phyloP scores from a whole-genome alignment of 768 basidiomycete genomes.

The Xerocomellus dryophilus region DNA sequence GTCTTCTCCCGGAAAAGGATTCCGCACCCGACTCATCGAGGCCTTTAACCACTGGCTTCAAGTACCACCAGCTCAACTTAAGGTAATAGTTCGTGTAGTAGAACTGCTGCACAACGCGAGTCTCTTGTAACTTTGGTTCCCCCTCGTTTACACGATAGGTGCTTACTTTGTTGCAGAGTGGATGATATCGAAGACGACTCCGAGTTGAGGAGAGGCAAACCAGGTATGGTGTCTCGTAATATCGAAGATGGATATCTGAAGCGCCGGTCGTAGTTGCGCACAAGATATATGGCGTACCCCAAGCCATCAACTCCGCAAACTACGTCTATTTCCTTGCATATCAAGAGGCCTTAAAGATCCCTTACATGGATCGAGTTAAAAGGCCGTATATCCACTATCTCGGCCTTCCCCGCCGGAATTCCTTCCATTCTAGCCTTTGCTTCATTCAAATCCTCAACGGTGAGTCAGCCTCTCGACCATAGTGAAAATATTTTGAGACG shows the following conservation, averaged over 20 bases:
- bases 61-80: conserved; percentile 70
- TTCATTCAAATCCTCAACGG: conserved; percentile 76
- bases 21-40: conserved; percentile 79
- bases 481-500: not conserved
- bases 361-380: conserved; percentile 4
- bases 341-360: conserved; percentile 63
- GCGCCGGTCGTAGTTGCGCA: conserved; percentile 62
- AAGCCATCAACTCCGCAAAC: conserved; percentile 96
- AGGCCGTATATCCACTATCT: conserved; percentile 39
- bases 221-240: conserved; percentile 46
- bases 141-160: not conserved
- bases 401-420: conserved; percentile 3
- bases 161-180: conserved; percentile 48
- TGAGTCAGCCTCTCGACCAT: conserved; percentile 26
- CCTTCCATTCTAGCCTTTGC: conserved; percentile 35
- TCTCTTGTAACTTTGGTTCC: conserved; percentile 62
- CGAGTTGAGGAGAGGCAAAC: conserved; percentile 78
- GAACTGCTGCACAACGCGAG: conserved; percentile 93
- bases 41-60: conserved; percentile 92
- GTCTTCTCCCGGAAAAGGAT: conserved; percentile 86
- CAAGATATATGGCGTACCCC: conserved; percentile 93
- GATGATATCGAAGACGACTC: conserved; percentile 95
- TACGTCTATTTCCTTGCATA: conserved; percentile 96
- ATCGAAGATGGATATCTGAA: not conserved
- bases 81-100: conserved; percentile 73